Evolutionary conservation across 768 basidiomycete genomes (phyloP).

Genomic region (Podaxis carcinomalis): DNA sequence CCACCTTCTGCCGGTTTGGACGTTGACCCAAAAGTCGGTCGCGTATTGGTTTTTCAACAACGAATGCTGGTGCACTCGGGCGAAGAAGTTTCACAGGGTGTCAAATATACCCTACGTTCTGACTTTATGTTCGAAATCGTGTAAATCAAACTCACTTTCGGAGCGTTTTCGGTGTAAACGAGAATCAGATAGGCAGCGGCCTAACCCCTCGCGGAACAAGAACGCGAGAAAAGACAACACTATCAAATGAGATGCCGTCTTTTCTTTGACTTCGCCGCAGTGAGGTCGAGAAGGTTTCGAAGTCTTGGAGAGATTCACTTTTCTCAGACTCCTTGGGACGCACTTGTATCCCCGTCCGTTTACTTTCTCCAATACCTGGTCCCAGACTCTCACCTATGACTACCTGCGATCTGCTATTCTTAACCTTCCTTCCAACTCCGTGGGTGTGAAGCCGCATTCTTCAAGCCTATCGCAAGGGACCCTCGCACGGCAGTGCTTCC

Average conservation of each 20-base stretch:
- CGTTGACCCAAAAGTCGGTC: constrained; percentile 23
- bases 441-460: background rate
- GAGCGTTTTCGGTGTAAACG: background rate
- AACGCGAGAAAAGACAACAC: background rate
- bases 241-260: background rate
- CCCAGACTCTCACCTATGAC: background rate
- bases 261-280: background rate
- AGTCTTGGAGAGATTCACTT: background rate
- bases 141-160: background rate
- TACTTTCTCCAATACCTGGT: background rate
- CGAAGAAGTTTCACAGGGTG: constrained; percentile 28
- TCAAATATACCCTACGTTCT: constrained; percentile 32
- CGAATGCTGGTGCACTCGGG: constrained; percentile 20
- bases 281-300: background rate
- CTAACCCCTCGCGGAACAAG: background rate
- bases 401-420: background rate
- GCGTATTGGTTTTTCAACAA: constrained; percentile 20
- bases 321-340: background rate
- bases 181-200: background rate
- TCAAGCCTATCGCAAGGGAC: background rate
- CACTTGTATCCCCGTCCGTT: background rate
- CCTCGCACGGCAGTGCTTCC: constrained; percentile 7
- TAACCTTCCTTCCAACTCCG: background rate
- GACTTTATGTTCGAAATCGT: background rate
- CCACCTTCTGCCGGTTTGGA: constrained; percentile 31